Percentiles rank a stretch among this genome's conserved stretches.
Evolutionary conservation across 169 alveolate genomes (phyloP).

Genomic region (Plasmodium vivax): DNA sequence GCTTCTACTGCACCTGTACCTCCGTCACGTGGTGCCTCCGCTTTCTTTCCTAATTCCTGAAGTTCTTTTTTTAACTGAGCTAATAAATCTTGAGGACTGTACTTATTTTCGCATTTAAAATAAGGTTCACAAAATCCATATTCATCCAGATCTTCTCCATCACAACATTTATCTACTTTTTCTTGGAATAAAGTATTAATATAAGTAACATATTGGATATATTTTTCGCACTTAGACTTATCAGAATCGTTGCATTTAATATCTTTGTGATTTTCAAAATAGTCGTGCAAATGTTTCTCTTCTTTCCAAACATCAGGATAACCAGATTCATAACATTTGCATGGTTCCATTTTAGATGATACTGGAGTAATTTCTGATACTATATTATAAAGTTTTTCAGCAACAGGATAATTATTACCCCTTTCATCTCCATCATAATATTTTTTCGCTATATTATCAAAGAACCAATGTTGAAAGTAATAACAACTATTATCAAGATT

Average conservation of each 20-base stretch:
- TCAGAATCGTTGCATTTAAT: no score
- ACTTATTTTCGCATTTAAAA: neutral
- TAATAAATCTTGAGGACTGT: neutral
- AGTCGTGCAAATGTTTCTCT: no score
- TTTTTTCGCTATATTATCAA: neutral
- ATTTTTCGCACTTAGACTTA: no score
- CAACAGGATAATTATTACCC: neutral
- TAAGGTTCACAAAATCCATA: neutral
- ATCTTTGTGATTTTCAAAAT: no score
- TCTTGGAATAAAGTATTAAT: no score
- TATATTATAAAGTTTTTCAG: neutral
- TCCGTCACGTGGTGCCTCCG: no score
- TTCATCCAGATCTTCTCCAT: neutral
- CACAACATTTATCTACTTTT: no score
- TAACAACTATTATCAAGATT: neutral
- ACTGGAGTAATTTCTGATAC: neutral
- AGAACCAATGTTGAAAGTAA: neutral
- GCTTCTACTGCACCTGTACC: no score
- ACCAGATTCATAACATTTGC: neutral
- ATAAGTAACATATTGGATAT: no score
- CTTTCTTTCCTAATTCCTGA: neutral
- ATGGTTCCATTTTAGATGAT: neutral
- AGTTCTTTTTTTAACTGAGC: neutral
- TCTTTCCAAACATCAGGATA: no score
- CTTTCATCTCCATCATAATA: neutral